Base-by-base conservation (phyloP, 192 early-diverging fungal species). In the Glomus cerebriforme region DNA sequence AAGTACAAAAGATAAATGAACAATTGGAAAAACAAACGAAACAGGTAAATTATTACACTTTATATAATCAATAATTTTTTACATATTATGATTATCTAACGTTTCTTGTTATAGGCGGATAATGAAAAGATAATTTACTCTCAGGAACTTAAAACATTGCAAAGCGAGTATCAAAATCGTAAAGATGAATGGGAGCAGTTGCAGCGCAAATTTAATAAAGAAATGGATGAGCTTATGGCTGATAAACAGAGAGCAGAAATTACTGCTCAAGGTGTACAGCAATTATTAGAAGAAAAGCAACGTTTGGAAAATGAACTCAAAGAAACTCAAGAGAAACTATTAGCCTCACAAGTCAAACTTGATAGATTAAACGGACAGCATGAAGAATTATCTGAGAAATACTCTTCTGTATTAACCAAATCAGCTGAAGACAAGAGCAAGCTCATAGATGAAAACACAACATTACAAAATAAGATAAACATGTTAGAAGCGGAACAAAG, bases 281-380 rank as follows among this genome's bases (percentile, higher is more conserved):
- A 19, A 24, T 34, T 68, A 34, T 35, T 22, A 22, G 66, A 68
- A 8, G 66, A 68, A 12, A 68, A 68, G 9, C 27, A 24, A n/a
- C 29, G 17, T 2, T 8, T 68, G 29, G 34, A 68, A 19, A 17
- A 17, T 9, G 66, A 68, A 35, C 10, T 35, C 2, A 37, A n/a
- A 19, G 34, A 35, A 9, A n/a, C 66, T 9, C 66, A 68, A 68
- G 66, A 68, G 22, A 68, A 68, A 35, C n/a, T 68, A n/a, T 68
- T 37, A 32, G 32, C 66, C 7, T 7, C 34, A 68, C 32, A 68
- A 24, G 34, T 34, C 5, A 68, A 68, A 68, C 22, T 15, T 37
- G 66, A 68, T 35, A 68, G 29, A 35, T n/a, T 68, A 8, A 31
- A 68, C 15, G 32, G 15, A 68, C 66, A 68, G 34, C 29, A 35